Percentiles rank a stretch among this genome's conserved stretches.
Evolutionary conservation across 2,329 filamentous ascomycete species (phyloP).

Genomic region (Blastomyces silverae): DNA sequence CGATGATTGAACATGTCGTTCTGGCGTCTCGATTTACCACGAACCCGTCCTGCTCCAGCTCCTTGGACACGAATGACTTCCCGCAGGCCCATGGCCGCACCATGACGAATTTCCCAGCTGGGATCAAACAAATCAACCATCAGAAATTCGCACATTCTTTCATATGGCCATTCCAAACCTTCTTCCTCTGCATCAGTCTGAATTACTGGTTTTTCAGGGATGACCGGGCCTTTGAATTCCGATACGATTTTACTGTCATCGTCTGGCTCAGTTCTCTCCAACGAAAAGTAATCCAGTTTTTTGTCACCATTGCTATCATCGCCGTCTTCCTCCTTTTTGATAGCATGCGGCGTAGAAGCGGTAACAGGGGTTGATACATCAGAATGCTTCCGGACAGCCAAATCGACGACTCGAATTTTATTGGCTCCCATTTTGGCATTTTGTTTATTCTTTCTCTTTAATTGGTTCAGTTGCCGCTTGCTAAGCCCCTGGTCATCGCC

Average conservation of each 20-base stretch:
- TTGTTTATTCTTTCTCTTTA: conserved; percentile 89
- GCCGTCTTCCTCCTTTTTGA: conserved; percentile 54
- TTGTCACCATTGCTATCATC: conserved; percentile 55
- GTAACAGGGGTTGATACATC: conserved; percentile 54
- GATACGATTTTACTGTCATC: conserved; percentile 89
- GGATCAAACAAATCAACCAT: conserved; percentile 89
- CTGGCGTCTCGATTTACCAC: conserved; percentile 61
- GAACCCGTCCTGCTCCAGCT: conserved; percentile 70
- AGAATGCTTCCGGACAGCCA: conserved; percentile 60
- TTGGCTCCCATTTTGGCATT: conserved; percentile 83
- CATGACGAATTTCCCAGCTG: conserved; percentile 92
- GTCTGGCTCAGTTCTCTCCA: conserved; percentile 72
- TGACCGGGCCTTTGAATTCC: conserved; percentile 81
- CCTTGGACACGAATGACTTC: conserved; percentile 92
- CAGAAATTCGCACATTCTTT: conserved; percentile 87
- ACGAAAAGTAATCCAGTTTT: conserved; percentile 77
- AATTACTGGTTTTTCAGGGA: conserved; percentile 79
- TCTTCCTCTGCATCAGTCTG: conserved; percentile 69
- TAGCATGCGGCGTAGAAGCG: conserved; percentile 46
- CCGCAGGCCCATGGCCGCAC: conserved; percentile 87
- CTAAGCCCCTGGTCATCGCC: conserved; percentile 69
- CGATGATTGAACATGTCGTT: conserved; percentile 73
- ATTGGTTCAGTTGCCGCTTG: conserved; percentile 85
- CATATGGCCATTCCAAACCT: conserved; percentile 86
- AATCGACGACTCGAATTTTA: conserved; percentile 82